Percentiles rank a stretch among this genome's conserved stretches.
These are phyloP conservation scores for Globisporangium camurandrum DNA, from an alignment of 352 stramenopile species.

Conservation along the genomic window DNA sequence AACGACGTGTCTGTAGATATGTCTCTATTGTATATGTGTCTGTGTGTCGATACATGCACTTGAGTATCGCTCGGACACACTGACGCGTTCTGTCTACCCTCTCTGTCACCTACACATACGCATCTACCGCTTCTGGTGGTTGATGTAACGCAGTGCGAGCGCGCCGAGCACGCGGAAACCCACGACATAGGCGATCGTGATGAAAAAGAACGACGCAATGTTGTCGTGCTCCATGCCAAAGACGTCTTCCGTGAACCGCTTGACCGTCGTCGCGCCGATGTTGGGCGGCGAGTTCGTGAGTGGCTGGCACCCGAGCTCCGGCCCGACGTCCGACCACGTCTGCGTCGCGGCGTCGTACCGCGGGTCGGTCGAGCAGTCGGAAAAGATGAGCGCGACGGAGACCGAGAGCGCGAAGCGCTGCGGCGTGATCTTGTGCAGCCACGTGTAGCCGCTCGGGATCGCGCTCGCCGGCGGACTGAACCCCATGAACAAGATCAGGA, in stretches of 20 bases:
- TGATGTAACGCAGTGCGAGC: slow-evolving; percentile 15
- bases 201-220: slow-evolving; percentile 3
- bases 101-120: too few species aligned
- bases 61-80: too few species aligned
- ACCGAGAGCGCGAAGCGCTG: slow-evolving; percentile 11
- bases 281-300: neutral
- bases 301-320: slow-evolving; percentile 6
- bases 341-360: too few species aligned
- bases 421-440: slow-evolving; percentile 15
- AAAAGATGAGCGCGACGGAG: slow-evolving; percentile 1
- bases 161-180: slow-evolving; percentile 18
- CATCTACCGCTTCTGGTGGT: slow-evolving; percentile 23
- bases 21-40: too few species aligned
- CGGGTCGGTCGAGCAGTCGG: too few species aligned
- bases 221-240: slow-evolving; percentile 20
- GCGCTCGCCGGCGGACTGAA: slow-evolving; percentile 22
- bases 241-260: slow-evolving; percentile 12
- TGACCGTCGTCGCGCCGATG: slow-evolving; percentile 8
- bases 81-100: too few species aligned
- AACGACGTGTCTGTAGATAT: too few species aligned
- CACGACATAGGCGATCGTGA: slow-evolving; percentile 10
- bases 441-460: slow-evolving; percentile 15
- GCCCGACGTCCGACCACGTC: too few species aligned
- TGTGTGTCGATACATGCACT: too few species aligned
- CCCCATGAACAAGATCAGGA: slow-evolving; percentile 46